Conservation (phyloP, 2,329 filamentous ascomycete genomes). For the Aspergillus ruber region DNA sequence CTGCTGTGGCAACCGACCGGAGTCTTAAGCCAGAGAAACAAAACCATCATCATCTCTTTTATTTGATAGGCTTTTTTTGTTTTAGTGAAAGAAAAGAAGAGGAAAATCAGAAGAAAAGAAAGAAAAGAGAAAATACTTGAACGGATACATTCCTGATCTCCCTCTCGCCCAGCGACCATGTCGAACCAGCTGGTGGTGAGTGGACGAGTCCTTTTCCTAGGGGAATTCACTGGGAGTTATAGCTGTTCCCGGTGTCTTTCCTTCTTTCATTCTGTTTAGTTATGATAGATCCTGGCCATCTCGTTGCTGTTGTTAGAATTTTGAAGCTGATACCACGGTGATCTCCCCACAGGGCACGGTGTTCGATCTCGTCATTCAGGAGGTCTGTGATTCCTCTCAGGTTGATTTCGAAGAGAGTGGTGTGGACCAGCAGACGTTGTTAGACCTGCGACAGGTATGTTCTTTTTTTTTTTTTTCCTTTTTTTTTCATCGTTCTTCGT, state of each 20-base stretch:
- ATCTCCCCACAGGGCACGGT: slow-evolving; percentile 56
- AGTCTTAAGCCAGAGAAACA: slow-evolving; percentile 6
- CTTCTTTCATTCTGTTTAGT: slow-evolving; percentile 3
- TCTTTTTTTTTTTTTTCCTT: slow-evolving; percentile 3
- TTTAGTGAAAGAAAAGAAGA: slow-evolving; percentile 4
- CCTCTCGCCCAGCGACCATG: slow-evolving; percentile 26
- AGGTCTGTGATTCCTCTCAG: slow-evolving; percentile 83
- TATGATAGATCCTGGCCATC: background rate
- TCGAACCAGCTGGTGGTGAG: slow-evolving; percentile 46
- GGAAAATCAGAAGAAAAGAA: slow-evolving; percentile 1
- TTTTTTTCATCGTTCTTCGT: too few species aligned
- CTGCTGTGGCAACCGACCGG: slow-evolving; percentile 16
- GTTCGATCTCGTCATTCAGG: slow-evolving; percentile 85
- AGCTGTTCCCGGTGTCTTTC: background rate
- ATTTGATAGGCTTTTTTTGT: slow-evolving; percentile 7
- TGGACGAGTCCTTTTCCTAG: slow-evolving; percentile 11
- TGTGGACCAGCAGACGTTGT: slow-evolving; percentile 77
- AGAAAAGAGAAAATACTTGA: slow-evolving; percentile 1
- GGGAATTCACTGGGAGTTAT: background rate
- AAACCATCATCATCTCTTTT: slow-evolving; percentile 1
- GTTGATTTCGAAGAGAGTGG: slow-evolving; percentile 97
- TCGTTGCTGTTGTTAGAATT: slow-evolving; percentile 4
- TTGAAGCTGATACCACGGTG: slow-evolving; percentile 22
- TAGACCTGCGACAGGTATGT: slow-evolving; percentile 82
- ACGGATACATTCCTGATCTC: slow-evolving; percentile 2